These are phyloP conservation scores for Xerocomellus chrysenteron DNA, from an alignment of 768 basidiomycete genomes.

Conservation along the genomic window DNA sequence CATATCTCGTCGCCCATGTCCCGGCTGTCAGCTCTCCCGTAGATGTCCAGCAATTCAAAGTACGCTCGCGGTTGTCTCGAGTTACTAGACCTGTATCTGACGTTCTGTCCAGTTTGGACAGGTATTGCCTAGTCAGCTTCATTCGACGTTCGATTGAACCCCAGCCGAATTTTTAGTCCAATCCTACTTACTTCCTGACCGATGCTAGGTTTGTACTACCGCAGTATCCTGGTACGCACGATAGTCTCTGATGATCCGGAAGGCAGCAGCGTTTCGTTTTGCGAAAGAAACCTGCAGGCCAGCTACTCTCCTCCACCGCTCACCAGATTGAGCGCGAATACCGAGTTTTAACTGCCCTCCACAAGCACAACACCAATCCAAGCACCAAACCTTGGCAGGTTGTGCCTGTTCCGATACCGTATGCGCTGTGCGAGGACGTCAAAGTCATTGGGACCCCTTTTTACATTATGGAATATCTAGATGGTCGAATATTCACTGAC, in stretches of 20 bases:
- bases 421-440: constrained; percentile 77
- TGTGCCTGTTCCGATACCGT: constrained; percentile 86
- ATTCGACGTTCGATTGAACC: constrained; percentile 1
- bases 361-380: constrained; percentile 62
- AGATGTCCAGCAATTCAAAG: constrained; percentile 90
- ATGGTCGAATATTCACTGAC: constrained; percentile 93
- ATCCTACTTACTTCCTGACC: constrained; percentile 93
- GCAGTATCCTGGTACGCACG: neutral
- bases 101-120: constrained; percentile 71
- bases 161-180: constrained; percentile 56
- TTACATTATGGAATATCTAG: constrained; percentile 95
- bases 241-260: neutral
- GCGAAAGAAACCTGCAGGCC: constrained; percentile 89
- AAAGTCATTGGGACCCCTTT: constrained; percentile 84
- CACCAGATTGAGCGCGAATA: constrained; percentile 97
- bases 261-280: constrained; percentile 73
- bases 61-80: constrained; percentile 33
- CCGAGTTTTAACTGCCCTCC: constrained; percentile 72
- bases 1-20: constrained; percentile 60
- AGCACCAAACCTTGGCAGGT: constrained; percentile 47
- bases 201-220: constrained; percentile 58
- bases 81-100: neutral
- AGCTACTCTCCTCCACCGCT: constrained; percentile 85
- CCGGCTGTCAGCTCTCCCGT: constrained; percentile 61
- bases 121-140: constrained; percentile 42